Base-by-base conservation (phyloP, 139 green algal genomes). In the Prasinococcaceae sp. region DNA sequence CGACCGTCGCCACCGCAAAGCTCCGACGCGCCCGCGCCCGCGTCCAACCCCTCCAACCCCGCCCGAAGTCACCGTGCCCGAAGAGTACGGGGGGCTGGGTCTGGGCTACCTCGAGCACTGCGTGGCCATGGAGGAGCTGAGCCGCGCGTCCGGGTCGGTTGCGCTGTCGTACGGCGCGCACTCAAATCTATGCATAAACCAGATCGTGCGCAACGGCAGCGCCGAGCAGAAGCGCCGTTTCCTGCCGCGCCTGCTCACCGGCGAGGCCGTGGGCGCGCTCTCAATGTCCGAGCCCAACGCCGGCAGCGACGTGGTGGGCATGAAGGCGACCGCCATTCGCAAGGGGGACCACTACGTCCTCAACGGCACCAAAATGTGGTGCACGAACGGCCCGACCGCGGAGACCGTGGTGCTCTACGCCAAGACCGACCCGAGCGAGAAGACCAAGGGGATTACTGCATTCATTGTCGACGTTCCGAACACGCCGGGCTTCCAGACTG, bases 301-400 rank as follows among this genome's bases (percentile, higher is more conserved):
- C 6, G 86, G 86, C 2, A 84, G 67, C 5, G 86, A 95, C 53
- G 86, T 92, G 1, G 82, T 93, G 19, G 74, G 61, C 77, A 93
- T 95, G 86, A 61, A 57, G 22, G 72, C 63, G 17, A 52, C 65
- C 0, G 82, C 85, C 50, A 68, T 75, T 10, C 30, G 65, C 9
- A 67, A 52, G 26, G 79, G 60, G 23, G 63, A 47, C 22, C n/a
- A 37, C 9, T 94, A 73, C 47, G 53, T 94, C 37, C 69, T 94
- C 6, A 94, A 92, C 26, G 86, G 84, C 33, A 84, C 51, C 53
- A 93, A 94, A 66, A 90, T 94, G 77, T 94, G 86, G 86, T 85
- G 74, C 73, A 95, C 86, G 9, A 95, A 95, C 47, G 86, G 86
- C 3, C 78, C 86, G 3, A 61, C 39, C 51, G 84, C 85, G 0